phyloP scores from a whole-genome alignment of 345 rosid species.

The Gynandropsis gynandra region DNA sequence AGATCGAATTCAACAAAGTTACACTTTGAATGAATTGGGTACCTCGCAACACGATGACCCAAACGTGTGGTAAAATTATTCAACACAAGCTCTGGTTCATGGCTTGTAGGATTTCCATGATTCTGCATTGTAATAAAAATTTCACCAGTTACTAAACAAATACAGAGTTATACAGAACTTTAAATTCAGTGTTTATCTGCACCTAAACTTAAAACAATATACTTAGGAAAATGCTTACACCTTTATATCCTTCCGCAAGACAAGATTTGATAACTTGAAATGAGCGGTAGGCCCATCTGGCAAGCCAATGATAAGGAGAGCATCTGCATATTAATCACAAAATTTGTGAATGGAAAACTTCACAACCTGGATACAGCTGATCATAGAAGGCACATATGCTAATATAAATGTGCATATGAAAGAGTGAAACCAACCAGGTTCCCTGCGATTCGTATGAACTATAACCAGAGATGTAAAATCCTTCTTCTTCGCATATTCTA shows the following conservation, averaged over 20 bases:
- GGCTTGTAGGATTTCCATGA: conserved; percentile 94
- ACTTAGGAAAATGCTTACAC: conserved; percentile 20
- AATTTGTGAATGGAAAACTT: conserved; percentile 2
- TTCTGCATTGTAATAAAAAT: conserved; percentile 34
- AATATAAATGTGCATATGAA: background rate
- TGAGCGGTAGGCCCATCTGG: conserved; percentile 97
- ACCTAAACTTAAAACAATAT: too few species aligned
- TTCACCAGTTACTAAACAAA: too few species aligned
- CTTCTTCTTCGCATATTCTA: conserved; percentile 73
- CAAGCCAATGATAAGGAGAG: conserved; percentile 67
- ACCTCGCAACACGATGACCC: conserved; percentile 95
- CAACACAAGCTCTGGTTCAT: conserved; percentile 76
- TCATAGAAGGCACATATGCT: background rate
- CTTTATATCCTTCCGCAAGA: conserved; percentile 86
- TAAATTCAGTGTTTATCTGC: too few species aligned
- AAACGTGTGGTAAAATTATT: conserved; percentile 84
- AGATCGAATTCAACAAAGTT: background rate
- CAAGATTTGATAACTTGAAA: conserved; percentile 79
- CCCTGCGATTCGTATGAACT: conserved; percentile 83
- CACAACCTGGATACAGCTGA: background rate
- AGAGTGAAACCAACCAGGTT: conserved; percentile 56
- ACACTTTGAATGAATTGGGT: conserved; percentile 5
- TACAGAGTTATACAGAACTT: too few species aligned
- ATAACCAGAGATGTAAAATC: conserved; percentile 77
- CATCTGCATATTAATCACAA: conserved; percentile 43